Base-by-base conservation (phyloP, 2,329 filamentous ascomycete genomes). In the Colletotrichum nymphaeae region DNA sequence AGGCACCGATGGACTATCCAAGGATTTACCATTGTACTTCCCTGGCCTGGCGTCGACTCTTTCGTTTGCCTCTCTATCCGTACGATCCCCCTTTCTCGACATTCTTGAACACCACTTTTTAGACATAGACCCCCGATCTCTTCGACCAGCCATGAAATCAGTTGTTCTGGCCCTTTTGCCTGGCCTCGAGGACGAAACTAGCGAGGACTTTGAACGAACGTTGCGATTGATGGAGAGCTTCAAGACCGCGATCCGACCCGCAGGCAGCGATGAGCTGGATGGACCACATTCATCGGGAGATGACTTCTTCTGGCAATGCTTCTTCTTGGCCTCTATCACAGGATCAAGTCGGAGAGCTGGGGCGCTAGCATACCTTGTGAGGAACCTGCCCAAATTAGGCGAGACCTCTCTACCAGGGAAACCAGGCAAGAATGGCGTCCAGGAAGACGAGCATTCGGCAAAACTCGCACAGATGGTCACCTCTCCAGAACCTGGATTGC, bases 251-350 rank as follows among this genome's bases (percentile, higher is more conserved):
- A 89, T 95, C 77, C 87, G 92, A 70, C 85, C 91, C 32, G 77
- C 83, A 9, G 83, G 84, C 30, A 87, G 88, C 73, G 84, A 88
- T 75, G 84, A 83, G 67, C 87, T 86, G 75, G 90, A 83, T 37
- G 82, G 81, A 68, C 87, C 83, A 49, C 90, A 89, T 81, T 89
- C 86, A 58, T 88, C 88, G 9, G 91, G 92, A 11, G 94, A 95
- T 76, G 94, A 94, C 76, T 98, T 97, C 82, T 99, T 98, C 81
- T 99, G 97, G 97, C 97, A 99, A 84, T 98, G 95, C 81, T 93
- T 99, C 80, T 98, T 99, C 79, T 86, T 99, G 22, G 95, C 96
- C 11, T 93, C 94, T 22, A 97, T 99, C 73, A 98, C 97, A 1
- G 96, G 95, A 78, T 90, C 94, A 55, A 95, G 92, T 74, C 90